Conservation (phyloP, 495 filamentous ascomycete species). For the Penicillium waksmanii region DNA sequence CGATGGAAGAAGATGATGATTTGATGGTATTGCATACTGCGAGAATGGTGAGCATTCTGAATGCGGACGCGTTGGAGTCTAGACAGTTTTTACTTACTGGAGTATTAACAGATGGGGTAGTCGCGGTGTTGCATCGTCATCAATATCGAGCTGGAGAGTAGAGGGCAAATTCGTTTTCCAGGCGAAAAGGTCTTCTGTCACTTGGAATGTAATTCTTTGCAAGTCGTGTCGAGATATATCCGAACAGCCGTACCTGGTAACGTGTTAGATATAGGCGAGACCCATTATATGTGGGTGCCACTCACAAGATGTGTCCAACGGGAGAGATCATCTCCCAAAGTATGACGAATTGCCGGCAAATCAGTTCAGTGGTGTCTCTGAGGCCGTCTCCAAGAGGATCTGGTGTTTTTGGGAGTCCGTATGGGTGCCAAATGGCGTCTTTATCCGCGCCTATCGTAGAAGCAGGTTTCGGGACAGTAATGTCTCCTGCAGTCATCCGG, state of each 20-base stretch:
- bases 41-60: not conserved
- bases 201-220: slow-evolving; percentile 47
- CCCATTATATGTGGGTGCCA: not conserved
- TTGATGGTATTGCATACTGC: slow-evolving; percentile 59
- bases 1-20: slow-evolving; percentile 55
- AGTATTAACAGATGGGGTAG: slow-evolving; percentile 53
- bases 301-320: slow-evolving; percentile 52
- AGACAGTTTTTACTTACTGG: slow-evolving; percentile 36
- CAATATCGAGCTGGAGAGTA: slow-evolving; percentile 44
- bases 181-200: slow-evolving; percentile 48
- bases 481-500: slow-evolving; percentile 48
- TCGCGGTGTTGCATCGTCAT: slow-evolving; percentile 39
- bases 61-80: not conserved
- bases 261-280: slow-evolving; percentile 17
- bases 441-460: slow-evolving; percentile 37
- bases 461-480: slow-evolving; percentile 48
- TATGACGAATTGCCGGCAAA: slow-evolving; percentile 49
- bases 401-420: slow-evolving; percentile 36
- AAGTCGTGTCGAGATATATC: slow-evolving; percentile 49
- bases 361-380: slow-evolving; percentile 44
- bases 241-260: slow-evolving; percentile 45
- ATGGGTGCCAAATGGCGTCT: slow-evolving; percentile 48
- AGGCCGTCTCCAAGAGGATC: slow-evolving; percentile 28
- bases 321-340: slow-evolving; percentile 56
- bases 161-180: slow-evolving; percentile 53